These are phyloP conservation scores for Fonsecaea monophora DNA, from an alignment of 2,329 filamentous ascomycete species.

Conservation along the genomic window DNA sequence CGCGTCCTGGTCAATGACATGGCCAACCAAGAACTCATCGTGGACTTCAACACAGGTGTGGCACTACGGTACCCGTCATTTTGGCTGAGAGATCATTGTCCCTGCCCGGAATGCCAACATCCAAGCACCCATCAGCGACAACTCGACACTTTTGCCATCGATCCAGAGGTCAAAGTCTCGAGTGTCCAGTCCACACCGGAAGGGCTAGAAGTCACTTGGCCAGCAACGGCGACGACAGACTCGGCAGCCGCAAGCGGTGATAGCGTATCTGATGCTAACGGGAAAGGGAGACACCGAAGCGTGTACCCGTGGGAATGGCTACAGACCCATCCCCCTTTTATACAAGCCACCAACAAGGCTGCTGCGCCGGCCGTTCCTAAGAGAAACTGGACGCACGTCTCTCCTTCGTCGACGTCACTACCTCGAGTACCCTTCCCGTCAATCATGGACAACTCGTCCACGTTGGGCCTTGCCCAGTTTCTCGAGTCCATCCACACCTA, in stretches of 20 bases:
- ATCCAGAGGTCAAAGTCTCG: conserved; percentile 37
- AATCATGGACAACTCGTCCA: conserved; percentile 63
- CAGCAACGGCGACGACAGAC: conserved; percentile 13
- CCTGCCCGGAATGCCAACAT: conserved; percentile 71
- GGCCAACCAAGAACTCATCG: conserved; percentile 39
- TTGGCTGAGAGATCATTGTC: conserved; percentile 71
- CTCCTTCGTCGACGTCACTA: conserved; percentile 22
- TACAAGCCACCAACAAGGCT: conserved; percentile 38
- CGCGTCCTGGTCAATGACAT: conserved; percentile 39
- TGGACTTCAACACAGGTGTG: conserved; percentile 36
- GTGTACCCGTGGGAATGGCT: conserved; percentile 71
- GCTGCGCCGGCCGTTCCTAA: conserved; percentile 2
- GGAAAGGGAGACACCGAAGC: conserved; percentile 67
- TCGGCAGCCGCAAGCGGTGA: conserved; percentile 52
- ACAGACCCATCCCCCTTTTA: conserved; percentile 51
- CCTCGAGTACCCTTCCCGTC: conserved; percentile 61
- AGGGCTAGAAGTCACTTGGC: conserved; percentile 35
- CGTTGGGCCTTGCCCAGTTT: conserved; percentile 29
- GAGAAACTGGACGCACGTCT: conserved; percentile 31
- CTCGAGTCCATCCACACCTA: conserved; percentile 36
- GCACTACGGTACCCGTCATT: conserved; percentile 39
- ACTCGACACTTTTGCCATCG: conserved; percentile 71
- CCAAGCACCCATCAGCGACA: conserved; percentile 72
- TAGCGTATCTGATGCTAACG: background rate
- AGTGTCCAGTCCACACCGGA: conserved; percentile 17